Base-by-base conservation (phyloP, 1,284 basidiomycete genomes). In the Heterobasidion occidentale region DNA sequence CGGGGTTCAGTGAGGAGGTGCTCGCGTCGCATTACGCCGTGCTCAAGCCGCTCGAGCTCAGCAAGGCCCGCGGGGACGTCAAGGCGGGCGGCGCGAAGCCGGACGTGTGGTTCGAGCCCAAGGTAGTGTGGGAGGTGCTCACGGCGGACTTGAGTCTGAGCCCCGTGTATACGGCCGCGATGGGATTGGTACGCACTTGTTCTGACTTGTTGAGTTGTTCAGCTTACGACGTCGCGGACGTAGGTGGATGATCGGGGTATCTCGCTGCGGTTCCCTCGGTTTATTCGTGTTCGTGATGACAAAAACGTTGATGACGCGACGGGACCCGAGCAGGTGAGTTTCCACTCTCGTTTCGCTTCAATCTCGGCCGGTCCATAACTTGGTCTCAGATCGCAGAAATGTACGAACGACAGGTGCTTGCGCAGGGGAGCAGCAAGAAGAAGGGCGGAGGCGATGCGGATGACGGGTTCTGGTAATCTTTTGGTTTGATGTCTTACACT, bases 71-170 rank as follows among this genome's bases (percentile, higher is more conserved):
- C 63, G 84, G 88, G 45, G 84, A 91, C 68, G 74, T 92, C 64
- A 93, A 94, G 69, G 71, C 88, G 45, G 96, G 94, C 42, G 89
- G 88, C 5, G 92, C 93, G 49, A 96, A 95, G 70, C 92, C 94
- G 6, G 94, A 97, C 65, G 78, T 94, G 19, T 97, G 92, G 92
- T 93, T 98, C 69, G 93, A 97, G 68, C 94, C 94, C 20, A 90
- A 90, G 72, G 74, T 97, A 17, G 93, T 99, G 1, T 99, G 96
- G 95, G 97, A 99, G 74, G 95, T 99, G 36, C 80, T 99, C 64
- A 92, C 96, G 0, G 97, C 97, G 6, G 97, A 99, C 75, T 70
- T 99, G 64, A 97, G 93, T 70, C 74, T 99, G 72, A 98, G 94
- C 73, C 97, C 97, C 1, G 83, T 99, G 35, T 99, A 99, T 69